Evolutionary conservation across 2,329 filamentous ascomycete genomes (phyloP).

Genomic region (Trichoderma polysporum): DNA sequence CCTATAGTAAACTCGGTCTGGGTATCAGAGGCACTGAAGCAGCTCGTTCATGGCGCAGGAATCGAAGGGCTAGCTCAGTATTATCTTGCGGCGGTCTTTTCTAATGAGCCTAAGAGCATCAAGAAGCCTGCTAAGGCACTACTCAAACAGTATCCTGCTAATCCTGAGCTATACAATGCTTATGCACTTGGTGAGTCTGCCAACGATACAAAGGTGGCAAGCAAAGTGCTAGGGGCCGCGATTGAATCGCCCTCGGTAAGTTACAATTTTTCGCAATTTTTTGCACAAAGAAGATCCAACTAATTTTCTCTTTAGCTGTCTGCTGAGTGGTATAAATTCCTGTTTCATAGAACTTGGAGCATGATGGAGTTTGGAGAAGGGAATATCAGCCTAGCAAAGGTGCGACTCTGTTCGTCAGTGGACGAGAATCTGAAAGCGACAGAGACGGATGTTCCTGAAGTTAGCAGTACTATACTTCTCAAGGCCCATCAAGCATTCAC

Average conservation of each 20-base stretch:
- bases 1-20: conserved; percentile 43
- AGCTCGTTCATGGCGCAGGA: conserved; percentile 50
- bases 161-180: conserved; percentile 70
- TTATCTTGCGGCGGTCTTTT: conserved; percentile 65
- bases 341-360: conserved; percentile 62
- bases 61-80: conserved; percentile 59
- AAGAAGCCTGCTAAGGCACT: conserved; percentile 72
- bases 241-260: conserved; percentile 42
- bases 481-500: conserved; percentile 55
- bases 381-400: conserved; percentile 36
- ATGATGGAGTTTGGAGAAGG: conserved; percentile 61
- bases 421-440: conserved; percentile 31
- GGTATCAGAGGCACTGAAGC: conserved; percentile 55
- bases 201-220: conserved; percentile 54
- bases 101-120: conserved; percentile 52
- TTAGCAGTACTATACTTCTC: conserved; percentile 46
- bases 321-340: conserved; percentile 26
- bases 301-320: conserved; percentile 26
- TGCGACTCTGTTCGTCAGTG: conserved; percentile 42
- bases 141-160: conserved; percentile 65
- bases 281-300: neutral
- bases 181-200: conserved; percentile 72
- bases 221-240: conserved; percentile 66
- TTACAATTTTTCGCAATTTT: neutral
- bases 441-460: conserved; percentile 21